A percentile compares a stretch with the other conserved stretches of the same genome.
phyloP scores from a whole-genome alignment of 1,284 basidiomycete species.

The Apiotrichum porosum region DNA sequence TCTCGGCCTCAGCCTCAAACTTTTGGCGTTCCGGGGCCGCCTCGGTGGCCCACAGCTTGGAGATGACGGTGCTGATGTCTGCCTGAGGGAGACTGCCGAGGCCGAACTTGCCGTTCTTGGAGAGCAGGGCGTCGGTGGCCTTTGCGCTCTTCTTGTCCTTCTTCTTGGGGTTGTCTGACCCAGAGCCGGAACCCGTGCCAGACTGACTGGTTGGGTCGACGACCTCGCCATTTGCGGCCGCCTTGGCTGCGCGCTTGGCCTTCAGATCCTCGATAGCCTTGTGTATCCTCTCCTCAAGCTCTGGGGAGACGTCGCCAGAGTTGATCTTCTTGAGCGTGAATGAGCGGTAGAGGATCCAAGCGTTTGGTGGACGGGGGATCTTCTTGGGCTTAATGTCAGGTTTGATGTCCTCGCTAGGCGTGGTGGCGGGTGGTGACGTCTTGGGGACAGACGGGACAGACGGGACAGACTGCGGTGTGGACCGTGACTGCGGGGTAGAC shows the following conservation, averaged over 20 bases:
- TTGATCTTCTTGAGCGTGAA: conserved; percentile 52
- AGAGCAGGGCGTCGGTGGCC: conserved; percentile 13
- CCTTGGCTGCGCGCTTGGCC: background rate
- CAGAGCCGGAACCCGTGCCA: background rate
- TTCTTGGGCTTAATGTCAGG: background rate
- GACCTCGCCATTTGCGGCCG: background rate
- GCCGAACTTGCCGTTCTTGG: conserved; percentile 38
- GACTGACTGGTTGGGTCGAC: background rate
- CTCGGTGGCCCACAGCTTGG: conserved; percentile 65
- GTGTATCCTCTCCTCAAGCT: background rate
- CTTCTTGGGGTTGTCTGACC: conserved; percentile 10
- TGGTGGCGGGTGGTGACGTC: too few relatives aligned
- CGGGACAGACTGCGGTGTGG: too few relatives aligned
- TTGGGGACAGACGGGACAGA: too few relatives aligned
- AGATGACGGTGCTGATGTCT: conserved; percentile 66
- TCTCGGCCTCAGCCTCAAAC: conserved; percentile 68
- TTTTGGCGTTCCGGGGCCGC: conserved; percentile 53
- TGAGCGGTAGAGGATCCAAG: conserved; percentile 87
- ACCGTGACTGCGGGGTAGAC: too few relatives aligned
- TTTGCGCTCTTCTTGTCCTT: conserved; percentile 24
- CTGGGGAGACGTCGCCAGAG: background rate
- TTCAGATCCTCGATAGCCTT: conserved; percentile 10
- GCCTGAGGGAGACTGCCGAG: conserved; percentile 61
- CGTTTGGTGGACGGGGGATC: conserved; percentile 65
- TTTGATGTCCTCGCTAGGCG: too few relatives aligned